phyloP scores from a whole-genome alignment of 306 rosid genomes.

The Quercus wislizeni region DNA sequence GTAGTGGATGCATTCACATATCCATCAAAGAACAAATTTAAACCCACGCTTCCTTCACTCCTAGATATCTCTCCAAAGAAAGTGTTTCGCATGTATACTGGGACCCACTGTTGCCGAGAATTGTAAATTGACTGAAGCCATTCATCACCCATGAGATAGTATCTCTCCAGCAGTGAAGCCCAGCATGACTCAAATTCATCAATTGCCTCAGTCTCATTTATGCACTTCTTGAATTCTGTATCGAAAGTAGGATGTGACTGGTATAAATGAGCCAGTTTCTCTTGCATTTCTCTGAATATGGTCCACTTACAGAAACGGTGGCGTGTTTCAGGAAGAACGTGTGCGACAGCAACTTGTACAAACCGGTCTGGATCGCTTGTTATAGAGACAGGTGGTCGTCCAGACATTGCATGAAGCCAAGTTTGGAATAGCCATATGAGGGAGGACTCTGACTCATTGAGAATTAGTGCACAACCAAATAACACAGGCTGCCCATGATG shows the following conservation, averaged over 20 bases:
- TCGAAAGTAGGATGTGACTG: constrained; percentile 66
- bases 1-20: constrained; percentile 67
- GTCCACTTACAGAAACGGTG: constrained; percentile 67
- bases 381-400: constrained; percentile 61
- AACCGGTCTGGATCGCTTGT: constrained; percentile 69
- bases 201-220: constrained; percentile 55
- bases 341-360: constrained; percentile 64
- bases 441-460: constrained; percentile 64
- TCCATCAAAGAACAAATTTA: constrained; percentile 69
- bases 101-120: constrained; percentile 76
- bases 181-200: constrained; percentile 77
- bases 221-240: constrained; percentile 56
- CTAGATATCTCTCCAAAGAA: constrained; percentile 68
- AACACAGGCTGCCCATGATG: constrained; percentile 81
- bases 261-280: constrained; percentile 56
- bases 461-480: constrained; percentile 73
- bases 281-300: constrained; percentile 61
- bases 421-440: constrained; percentile 71
- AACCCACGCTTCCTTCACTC: constrained; percentile 42
- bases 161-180: constrained; percentile 63
- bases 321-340: constrained; percentile 66
- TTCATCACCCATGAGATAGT: constrained; percentile 67
- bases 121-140: constrained; percentile 81
- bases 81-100: constrained; percentile 67
- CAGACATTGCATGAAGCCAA: constrained; percentile 83